These are phyloP conservation scores for Aspergillus ibericus DNA, from an alignment of 2,329 filamentous ascomycete genomes.

Conservation along the genomic window DNA sequence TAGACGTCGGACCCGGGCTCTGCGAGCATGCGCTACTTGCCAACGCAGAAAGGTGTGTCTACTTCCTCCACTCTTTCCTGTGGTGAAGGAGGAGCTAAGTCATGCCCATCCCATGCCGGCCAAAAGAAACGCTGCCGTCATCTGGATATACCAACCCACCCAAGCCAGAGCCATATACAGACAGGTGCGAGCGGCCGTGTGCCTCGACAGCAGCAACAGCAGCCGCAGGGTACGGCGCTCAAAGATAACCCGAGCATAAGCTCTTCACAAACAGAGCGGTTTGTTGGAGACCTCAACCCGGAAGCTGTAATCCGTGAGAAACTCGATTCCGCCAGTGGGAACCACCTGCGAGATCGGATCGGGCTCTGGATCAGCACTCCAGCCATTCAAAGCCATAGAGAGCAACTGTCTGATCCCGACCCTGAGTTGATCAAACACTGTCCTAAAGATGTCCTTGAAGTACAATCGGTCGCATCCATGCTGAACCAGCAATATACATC, in stretches of 20 bases:
- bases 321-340: conserved; percentile 25
- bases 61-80: background rate
- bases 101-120: background rate
- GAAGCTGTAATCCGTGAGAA: conserved; percentile 41
- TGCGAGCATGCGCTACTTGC: conserved; percentile 33
- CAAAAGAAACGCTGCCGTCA: conserved; percentile 37
- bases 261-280: conserved; percentile 28
- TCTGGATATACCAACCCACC: conserved; percentile 14
- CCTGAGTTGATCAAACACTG: background rate
- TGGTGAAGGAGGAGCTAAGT: background rate
- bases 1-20: conserved; percentile 31
- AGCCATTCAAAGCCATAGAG: conserved; percentile 9
- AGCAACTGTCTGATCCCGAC: background rate
- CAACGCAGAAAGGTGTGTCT: conserved; percentile 33
- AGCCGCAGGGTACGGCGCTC: background rate
- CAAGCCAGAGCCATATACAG: background rate
- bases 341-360: conserved; percentile 29
- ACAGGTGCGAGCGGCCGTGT: background rate
- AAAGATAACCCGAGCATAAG: background rate
- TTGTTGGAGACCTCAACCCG: conserved; percentile 44
- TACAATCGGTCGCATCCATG: conserved; percentile 16
- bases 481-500: conserved; percentile 26
- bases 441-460: conserved; percentile 1
- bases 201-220: background rate
- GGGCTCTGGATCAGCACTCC: conserved; percentile 36